Evolutionary conservation across 805 yeast species (phyloP).

Genomic region (Blastobotrys muscicola): DNA sequence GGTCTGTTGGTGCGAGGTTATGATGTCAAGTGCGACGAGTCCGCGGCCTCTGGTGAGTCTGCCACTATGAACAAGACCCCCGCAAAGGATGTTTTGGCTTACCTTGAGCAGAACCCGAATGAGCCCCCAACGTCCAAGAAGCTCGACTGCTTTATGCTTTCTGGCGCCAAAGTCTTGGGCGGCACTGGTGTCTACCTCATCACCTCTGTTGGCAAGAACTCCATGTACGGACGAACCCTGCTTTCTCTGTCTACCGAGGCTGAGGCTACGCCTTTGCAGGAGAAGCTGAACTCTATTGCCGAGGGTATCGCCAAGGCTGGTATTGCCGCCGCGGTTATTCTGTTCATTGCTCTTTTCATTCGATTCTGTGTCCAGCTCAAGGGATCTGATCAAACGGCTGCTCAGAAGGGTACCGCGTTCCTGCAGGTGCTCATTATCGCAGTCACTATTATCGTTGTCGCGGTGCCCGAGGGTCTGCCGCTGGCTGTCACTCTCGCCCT

Average conservation of each 20-base stretch:
- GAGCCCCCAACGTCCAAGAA: conserved; percentile 27
- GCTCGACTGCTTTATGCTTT: conserved; percentile 76
- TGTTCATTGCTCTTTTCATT: conserved; percentile 70
- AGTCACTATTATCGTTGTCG: conserved; percentile 89
- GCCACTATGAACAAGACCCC: conserved; percentile 65
- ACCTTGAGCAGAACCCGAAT: conserved; percentile 23
- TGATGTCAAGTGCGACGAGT: conserved; percentile 80
- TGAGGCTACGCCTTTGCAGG: conserved; percentile 85
- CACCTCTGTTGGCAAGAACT: conserved; percentile 83
- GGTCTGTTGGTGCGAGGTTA: conserved; percentile 60
- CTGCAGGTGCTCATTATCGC: conserved; percentile 83
- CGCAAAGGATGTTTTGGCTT: conserved; percentile 34
- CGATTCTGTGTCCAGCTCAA: conserved; percentile 61
- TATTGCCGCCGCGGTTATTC: conserved; percentile 68
- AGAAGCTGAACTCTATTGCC: conserved; percentile 69
- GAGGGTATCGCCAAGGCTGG: conserved; percentile 96
- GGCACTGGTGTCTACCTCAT: conserved; percentile 83
- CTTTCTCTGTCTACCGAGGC: conserved; percentile 62
- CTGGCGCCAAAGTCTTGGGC: conserved; percentile 80
- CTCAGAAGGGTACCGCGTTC: conserved; percentile 77
- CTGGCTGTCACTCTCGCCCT: conserved; percentile 92
- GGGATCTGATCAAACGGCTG: conserved; percentile 37
- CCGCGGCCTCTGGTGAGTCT: conserved; percentile 90
- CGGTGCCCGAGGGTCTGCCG: conserved; percentile 99
- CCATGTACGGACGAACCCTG: conserved; percentile 90